A percentile compares a stretch with the other conserved stretches of the same genome.
Evolutionary conservation across 2,329 filamentous ascomycete genomes (phyloP).

Genomic region (Trichoderma sp.): DNA sequence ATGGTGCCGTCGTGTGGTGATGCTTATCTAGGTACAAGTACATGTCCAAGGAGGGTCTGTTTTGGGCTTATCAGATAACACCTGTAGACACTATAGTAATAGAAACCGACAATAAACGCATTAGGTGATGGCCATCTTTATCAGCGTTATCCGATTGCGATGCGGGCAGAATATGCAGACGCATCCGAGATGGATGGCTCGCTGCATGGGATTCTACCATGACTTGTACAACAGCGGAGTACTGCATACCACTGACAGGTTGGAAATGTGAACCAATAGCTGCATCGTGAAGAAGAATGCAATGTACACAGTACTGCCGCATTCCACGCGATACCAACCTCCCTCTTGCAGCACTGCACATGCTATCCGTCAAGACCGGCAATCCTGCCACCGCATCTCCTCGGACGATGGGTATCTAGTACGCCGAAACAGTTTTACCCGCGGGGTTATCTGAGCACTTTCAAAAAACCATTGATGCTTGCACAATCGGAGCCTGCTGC

Average conservation of each 20-base stretch:
- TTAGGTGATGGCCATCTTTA: background rate
- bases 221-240: background rate
- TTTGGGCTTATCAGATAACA: background rate
- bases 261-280: background rate
- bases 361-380: background rate
- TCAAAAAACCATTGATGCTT: background rate
- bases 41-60: background rate
- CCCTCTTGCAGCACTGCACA: background rate
- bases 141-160: background rate
- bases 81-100: background rate
- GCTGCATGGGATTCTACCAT: no score
- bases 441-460: no score
- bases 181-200: background rate
- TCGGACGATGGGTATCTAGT: no score
- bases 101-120: background rate
- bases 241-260: background rate
- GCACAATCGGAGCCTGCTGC: background rate
- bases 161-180: background rate
- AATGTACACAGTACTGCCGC: background rate
- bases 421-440: no score
- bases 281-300: constrained; percentile 2
- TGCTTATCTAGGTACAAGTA: no score
- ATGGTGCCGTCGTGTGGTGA: background rate
- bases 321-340: background rate
- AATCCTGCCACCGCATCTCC: constrained; percentile 10